These are phyloP conservation scores for Pseudisothecium myosuroides DNA, from an alignment of 225 moss, liverwort and hornwort species.

Conservation along the genomic window DNA sequence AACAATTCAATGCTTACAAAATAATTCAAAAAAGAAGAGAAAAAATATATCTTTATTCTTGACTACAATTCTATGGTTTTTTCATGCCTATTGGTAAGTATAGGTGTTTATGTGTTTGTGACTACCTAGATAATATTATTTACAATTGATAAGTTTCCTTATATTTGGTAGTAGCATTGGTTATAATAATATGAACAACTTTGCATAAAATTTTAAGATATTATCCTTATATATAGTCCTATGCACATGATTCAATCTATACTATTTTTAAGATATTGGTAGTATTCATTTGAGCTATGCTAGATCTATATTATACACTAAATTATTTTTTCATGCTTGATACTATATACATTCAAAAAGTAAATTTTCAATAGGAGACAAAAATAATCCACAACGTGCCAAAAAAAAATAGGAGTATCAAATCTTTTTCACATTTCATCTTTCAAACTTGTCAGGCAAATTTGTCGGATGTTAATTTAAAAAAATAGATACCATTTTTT, in stretches of 20 bases:
- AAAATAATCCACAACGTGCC: neutral
- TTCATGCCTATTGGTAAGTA: neutral
- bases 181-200: neutral
- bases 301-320: neutral
- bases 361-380: neutral
- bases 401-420: neutral
- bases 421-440: neutral
- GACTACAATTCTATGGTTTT: neutral
- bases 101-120: neutral
- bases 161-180: neutral
- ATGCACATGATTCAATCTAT: neutral
- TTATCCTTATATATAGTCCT: neutral
- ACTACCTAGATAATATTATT: neutral
- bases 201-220: neutral
- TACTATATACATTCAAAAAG: neutral
- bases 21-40: neutral
- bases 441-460: neutral
- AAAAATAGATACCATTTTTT: neutral
- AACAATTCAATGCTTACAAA: neutral
- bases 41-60: neutral
- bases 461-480: rapidly evolving
- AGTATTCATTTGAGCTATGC: neutral
- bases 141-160: neutral
- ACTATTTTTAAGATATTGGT: neutral
- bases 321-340: no score